These are phyloP conservation scores for Lumnitzera littorea DNA, from an alignment of 345 rosid genomes.

Conservation along the genomic window DNA sequence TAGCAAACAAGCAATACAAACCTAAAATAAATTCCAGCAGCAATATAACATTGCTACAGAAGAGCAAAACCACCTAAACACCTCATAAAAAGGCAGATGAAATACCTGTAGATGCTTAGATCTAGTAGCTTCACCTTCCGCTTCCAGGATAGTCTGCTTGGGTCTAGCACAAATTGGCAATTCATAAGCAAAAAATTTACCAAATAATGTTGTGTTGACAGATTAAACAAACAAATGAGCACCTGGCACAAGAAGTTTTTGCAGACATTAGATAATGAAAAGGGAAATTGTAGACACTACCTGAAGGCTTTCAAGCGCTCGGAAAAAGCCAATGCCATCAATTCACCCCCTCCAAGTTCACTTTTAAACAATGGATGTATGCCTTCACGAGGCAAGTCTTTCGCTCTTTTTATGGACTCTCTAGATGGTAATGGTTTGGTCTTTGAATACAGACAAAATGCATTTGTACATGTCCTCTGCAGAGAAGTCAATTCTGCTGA, in stretches of 20 bases:
- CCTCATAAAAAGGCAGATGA: background rate
- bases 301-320: conserved; percentile 82
- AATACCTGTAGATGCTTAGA: conserved; percentile 64
- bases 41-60: too few relatives aligned
- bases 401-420: conserved; percentile 84
- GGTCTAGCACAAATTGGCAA: conserved; percentile 53
- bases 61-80: too few relatives aligned
- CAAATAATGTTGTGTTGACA: background rate
- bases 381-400: conserved; percentile 78
- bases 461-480: conserved; percentile 72
- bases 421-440: conserved; percentile 80
- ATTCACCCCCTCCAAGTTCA: conserved; percentile 74
- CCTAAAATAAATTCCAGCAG: too few relatives aligned
- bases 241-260: background rate
- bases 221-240: background rate
- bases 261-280: background rate
- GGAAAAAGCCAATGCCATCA: conserved; percentile 84
- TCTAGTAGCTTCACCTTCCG: conserved; percentile 89
- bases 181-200: conserved; percentile 9
- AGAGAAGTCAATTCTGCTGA: conserved; percentile 69
- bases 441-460: conserved; percentile 81
- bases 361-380: conserved; percentile 81
- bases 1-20: too few relatives aligned
- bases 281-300: conserved; percentile 19
- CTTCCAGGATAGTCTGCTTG: conserved; percentile 92